Evolutionary conservation across 169 alveolate genomes (phyloP), one percentile per base, ranked within the genome.

Genomic region (Blepharisma undulans): DNA sequence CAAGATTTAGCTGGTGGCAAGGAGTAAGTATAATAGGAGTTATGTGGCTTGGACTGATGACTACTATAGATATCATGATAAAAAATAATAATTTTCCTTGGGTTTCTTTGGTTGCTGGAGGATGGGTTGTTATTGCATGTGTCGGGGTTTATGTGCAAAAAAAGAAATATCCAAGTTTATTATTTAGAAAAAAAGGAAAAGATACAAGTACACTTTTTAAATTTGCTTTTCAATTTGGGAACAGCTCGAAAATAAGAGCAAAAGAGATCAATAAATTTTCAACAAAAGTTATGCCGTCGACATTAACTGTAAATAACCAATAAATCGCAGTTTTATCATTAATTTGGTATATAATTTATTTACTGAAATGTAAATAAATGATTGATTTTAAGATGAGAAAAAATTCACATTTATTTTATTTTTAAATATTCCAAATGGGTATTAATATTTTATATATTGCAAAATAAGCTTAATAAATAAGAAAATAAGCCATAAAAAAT

Each of bases 1-100:
- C 89, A 48, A 32, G 89, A 32, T n/a, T 30, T 4, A 84, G 60
- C 32, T n/a, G 33, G 10, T 84, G 89, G 89, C 25, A 84, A 60
- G 34, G 25, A 19, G 27, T 84, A 4, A 48, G 79, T 18, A n/a
- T 36, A 0, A 59, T 48, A 12, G 86, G 61, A 1, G 60, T 32
- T 29, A 27, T 27, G 2, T 78, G 86, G 29, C 29, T 25, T 32
- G 29, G 29, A 4, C 34, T 78, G 6, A 29, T 78, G 60, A 34
- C 86, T 14, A 27, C 86, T 10, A 32, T 25, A 21, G 29, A 78
- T 12, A 27, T 27, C 14, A 1, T 36, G 8, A 30, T 10, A 8
- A 34, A 22, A 84, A 48, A 5, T 48, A 48, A 5, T 2, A 48
- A 18, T 5, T 34, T 25, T 84, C 32, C 60, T 21, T 48, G 74